Evolutionary conservation across 306 rosid species (phyloP).

Genomic region (Corylus americana): DNA sequence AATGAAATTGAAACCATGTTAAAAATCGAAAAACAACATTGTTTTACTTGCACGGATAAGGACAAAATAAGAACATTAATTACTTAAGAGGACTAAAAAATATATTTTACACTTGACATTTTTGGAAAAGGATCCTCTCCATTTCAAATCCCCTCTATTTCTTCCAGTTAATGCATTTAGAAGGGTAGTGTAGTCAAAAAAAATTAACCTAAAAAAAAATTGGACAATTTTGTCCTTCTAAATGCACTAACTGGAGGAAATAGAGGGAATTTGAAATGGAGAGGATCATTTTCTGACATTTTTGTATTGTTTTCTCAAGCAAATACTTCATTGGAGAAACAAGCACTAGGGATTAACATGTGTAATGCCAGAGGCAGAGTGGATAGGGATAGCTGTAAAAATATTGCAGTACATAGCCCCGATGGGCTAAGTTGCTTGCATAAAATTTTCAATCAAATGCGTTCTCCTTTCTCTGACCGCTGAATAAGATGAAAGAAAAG

Average conservation of each 20-base stretch:
- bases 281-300: too few species aligned
- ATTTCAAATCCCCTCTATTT: too few species aligned
- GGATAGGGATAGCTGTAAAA: background rate
- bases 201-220: too few species aligned
- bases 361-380: background rate
- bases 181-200: too few species aligned
- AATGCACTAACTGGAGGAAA: too few species aligned
- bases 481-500: background rate
- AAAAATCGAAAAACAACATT: too few species aligned
- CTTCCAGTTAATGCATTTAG: too few species aligned
- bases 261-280: too few species aligned
- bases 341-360: background rate
- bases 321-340: background rate
- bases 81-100: too few species aligned
- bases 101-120: background rate
- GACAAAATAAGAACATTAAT: background rate
- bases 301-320: background rate
- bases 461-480: background rate
- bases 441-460: background rate
- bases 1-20: background rate
- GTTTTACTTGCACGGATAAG: background rate
- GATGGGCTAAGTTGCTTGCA: background rate
- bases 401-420: background rate
- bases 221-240: too few species aligned
- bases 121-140: background rate